Base-by-base conservation (phyloP, 176 grass and related monocot genomes). In the Aegilops tauschii region DNA sequence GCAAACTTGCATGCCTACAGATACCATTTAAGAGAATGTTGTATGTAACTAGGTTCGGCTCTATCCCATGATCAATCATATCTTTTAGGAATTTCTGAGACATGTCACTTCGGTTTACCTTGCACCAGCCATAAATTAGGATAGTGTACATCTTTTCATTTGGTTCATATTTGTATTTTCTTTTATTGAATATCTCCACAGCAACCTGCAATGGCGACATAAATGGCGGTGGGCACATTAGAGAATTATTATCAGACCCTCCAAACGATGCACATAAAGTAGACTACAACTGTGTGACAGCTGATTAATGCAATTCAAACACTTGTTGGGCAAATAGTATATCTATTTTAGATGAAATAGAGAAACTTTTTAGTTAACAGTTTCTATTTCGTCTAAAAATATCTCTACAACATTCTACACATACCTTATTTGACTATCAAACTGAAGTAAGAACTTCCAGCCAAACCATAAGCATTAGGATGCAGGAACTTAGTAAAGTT, bases 1-100 rank as follows among this genome's bases (percentile, higher is more conserved):
- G 96, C 84, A 98, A 94, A 80, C 93, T 96, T 85, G 87, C 93
- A 78, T 91, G 84, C 82, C 93, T 92, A 84, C 96, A 96, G 36
- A 98, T 86, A 71, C 96, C 92, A 91, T 98, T 98, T 72, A 98
- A 84, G 49, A 98, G 85, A 79, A 95, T 91, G 54, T 98, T 98
- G 81, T 96, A 98, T 62, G 92, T 96, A 73, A 98, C 88, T 85
- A 94, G 84, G 82, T 96, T 98, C 0, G 93, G 94, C 84, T 98
- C 97, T 82, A 98, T 91, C 37, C 88, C 93, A 80, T 32, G 86
- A 86, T 85, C 79, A 16, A 92, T 65, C 96, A 98, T 98, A 78
- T 96, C 97, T 82, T 87, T 86, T 61, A 98, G 88, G 61, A 98
- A 93, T 54, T 89, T 89, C 59, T 72, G 86, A 18, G 97, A 89